These are phyloP conservation scores for Ophiosphaerella narmari DNA, from an alignment of 2,329 filamentous ascomycete species.

Conservation along the genomic window DNA sequence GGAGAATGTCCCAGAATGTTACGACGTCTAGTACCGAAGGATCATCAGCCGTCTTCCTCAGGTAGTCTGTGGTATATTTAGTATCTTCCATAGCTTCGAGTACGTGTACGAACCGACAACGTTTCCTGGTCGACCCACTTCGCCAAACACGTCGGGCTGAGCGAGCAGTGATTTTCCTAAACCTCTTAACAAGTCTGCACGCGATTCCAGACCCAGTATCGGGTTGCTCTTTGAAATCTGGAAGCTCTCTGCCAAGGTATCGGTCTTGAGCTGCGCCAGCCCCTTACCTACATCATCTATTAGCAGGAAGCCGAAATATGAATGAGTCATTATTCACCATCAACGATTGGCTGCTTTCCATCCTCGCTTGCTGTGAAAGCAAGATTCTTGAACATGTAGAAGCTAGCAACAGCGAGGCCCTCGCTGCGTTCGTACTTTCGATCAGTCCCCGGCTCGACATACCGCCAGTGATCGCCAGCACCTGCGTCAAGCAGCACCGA, in stretches of 20 bases:
- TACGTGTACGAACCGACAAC: conserved; percentile 73
- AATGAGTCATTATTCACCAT: conserved; percentile 66
- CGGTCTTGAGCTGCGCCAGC: conserved; percentile 71
- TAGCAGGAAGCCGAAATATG: background rate
- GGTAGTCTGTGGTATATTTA: conserved; percentile 14
- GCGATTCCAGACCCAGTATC: conserved; percentile 76
- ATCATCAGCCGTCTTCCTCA: conserved; percentile 23
- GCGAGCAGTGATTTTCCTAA: conserved; percentile 77
- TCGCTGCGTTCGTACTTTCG: conserved; percentile 81
- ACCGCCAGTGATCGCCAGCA: conserved; percentile 85
- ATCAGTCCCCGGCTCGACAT: conserved; percentile 83
- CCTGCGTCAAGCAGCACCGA: conserved; percentile 85
- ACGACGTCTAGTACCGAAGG: conserved; percentile 66
- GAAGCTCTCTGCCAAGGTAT: conserved; percentile 75
- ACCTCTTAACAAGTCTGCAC: conserved; percentile 75
- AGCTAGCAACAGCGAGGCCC: conserved; percentile 74
- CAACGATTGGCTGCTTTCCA: conserved; percentile 69
- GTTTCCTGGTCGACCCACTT: conserved; percentile 81
- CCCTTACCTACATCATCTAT: conserved; percentile 53
- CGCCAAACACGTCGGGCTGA: conserved; percentile 74
- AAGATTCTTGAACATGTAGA: conserved; percentile 88
- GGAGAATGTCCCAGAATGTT: conserved; percentile 85
- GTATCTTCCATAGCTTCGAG: background rate
- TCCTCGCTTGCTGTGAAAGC: conserved; percentile 77
- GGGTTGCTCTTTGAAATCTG: conserved; percentile 80